Evolutionary conservation across 2,329 filamentous ascomycete species (phyloP), one percentile per base, ranked within the genome.

Genomic region (Tolypocladium tropicale): DNA sequence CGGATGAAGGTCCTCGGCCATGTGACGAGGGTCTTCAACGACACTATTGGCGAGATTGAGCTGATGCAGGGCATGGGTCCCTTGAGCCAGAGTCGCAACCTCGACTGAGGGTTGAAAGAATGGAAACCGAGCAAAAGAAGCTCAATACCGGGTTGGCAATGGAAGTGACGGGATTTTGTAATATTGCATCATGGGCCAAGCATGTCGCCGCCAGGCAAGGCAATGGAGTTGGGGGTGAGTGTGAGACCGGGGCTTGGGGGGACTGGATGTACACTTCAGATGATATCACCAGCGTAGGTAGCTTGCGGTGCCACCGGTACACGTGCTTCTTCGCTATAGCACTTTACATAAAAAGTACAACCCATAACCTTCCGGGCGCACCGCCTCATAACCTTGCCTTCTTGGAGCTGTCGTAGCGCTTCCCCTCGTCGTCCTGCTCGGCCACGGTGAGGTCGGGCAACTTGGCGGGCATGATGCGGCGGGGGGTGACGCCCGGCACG

Each of bases 361-460:
- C 16, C 16, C 46, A 36, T 18, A 28, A 32, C 32, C 32, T 18
- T 21, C 28, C 28, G 28, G 1, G 43, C 9, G 25, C n/a, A 14
- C 7, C 11, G 30, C 37, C 16, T 62, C 60, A 79, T 55, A 79
- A 52, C 59, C 74, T 78, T 21, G 74, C 54, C 58, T 65, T 69
- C 53, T 67, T 70, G 1, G 76, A 75, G 69, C 88, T 94, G 67
- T 93, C 85, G 64, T 86, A 77, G 56, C 85, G 78, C 64, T 75
- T 79, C 0, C 90, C 89, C 68, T 95, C 89, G 64, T 95, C 90
- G 58, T 86, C 83, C 70, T 95, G 88, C 72, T 94, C 90, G 9
- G 76, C 79, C 5, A 95, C 89, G 2, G 76, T 81, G 62, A 95
- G 65, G 59, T 86, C 80, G 0, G 90, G 90, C 58, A 94, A 75